These are phyloP conservation scores for Panicum hallii DNA, from an alignment of 202 grass and related monocot genomes.

Conservation along the genomic window DNA sequence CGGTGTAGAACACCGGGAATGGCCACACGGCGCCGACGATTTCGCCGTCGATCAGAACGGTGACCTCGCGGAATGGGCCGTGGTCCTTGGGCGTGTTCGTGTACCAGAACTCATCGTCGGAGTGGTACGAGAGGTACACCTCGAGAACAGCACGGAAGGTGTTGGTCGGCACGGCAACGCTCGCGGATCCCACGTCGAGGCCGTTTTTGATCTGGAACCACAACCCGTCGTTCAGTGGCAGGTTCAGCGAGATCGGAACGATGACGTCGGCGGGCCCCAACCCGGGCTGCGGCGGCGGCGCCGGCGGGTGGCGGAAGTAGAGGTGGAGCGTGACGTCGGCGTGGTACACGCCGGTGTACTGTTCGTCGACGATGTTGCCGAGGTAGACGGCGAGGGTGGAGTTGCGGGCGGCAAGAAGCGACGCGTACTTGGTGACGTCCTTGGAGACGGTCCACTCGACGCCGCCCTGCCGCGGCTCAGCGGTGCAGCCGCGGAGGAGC, in stretches of 20 bases:
- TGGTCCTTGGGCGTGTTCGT: slow-evolving; percentile 23
- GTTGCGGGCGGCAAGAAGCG: slow-evolving; percentile 55
- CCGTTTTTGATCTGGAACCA: slow-evolving; percentile 66
- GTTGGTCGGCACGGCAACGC: slow-evolving; percentile 55
- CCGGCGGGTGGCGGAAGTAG: slow-evolving; percentile 57
- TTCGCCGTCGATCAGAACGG: slow-evolving; percentile 56
- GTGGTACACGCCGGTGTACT: slow-evolving; percentile 69
- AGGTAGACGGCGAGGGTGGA: slow-evolving; percentile 62
- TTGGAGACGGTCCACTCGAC: slow-evolving; percentile 79
- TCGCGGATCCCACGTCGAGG: slow-evolving; percentile 41
- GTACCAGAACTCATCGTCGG: slow-evolving; percentile 82
- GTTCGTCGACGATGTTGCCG: slow-evolving; percentile 55
- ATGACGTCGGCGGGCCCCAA: slow-evolving; percentile 66
- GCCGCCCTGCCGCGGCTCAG: slow-evolving; percentile 49
- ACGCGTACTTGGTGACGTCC: slow-evolving; percentile 82
- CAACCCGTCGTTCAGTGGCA: slow-evolving; percentile 56
- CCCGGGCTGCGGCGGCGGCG: slow-evolving; percentile 1
- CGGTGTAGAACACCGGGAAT: slow-evolving; percentile 81
- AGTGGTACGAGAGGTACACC: slow-evolving; percentile 75
- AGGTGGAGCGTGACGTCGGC: slow-evolving; percentile 75
- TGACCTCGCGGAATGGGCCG: slow-evolving; percentile 82
- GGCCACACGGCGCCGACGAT: slow-evolving; percentile 69
- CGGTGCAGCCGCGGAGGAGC: slow-evolving; percentile 65
- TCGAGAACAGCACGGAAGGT: slow-evolving; percentile 74
- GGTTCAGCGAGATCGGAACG: slow-evolving; percentile 56